These are phyloP conservation scores for Schizophyllum amplum DNA, from an alignment of 1,284 basidiomycete genomes.

Conservation along the genomic window DNA sequence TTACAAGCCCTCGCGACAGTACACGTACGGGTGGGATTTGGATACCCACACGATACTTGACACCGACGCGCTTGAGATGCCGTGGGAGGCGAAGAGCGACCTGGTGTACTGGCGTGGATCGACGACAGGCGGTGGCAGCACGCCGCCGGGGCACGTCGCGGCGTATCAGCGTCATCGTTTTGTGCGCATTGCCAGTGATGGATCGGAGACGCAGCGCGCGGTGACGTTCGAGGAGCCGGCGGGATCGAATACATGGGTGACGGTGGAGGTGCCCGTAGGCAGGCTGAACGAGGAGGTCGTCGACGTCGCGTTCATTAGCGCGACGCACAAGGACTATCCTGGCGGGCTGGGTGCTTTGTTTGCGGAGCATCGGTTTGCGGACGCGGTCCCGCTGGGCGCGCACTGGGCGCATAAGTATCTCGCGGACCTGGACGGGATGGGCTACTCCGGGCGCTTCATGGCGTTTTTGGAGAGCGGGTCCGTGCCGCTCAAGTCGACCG, in stretches of 20 bases:
- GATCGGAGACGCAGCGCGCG: background rate
- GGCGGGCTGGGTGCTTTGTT: slow-evolving; percentile 28
- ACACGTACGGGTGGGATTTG: slow-evolving; percentile 88
- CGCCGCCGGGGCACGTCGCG: slow-evolving; percentile 75
- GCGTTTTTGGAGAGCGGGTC: slow-evolving; percentile 83
- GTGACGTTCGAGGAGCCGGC: background rate
- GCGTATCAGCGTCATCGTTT: slow-evolving; percentile 82
- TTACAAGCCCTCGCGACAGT: slow-evolving; percentile 64
- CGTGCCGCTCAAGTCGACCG: slow-evolving; percentile 81
- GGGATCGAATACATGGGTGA: background rate
- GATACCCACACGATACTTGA: slow-evolving; percentile 61
- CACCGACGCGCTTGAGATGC: slow-evolving; percentile 74
- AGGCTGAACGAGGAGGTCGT: slow-evolving; percentile 75
- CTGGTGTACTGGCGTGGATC: slow-evolving; percentile 83
- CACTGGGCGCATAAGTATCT: slow-evolving; percentile 93
- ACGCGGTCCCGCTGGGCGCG: slow-evolving; percentile 72
- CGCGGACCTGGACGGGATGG: slow-evolving; percentile 88
- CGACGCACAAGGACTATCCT: slow-evolving; percentile 39
- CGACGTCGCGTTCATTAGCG: slow-evolving; percentile 84
- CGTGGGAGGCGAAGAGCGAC: slow-evolving; percentile 68
- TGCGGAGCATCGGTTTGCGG: slow-evolving; percentile 65
- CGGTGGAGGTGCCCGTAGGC: background rate
- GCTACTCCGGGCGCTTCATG: slow-evolving; percentile 88
- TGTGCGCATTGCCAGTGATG: background rate
- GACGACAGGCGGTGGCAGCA: slow-evolving; percentile 86